Evolutionary conservation across 352 stramenopile species (phyloP).

Genomic region (Globisporangium lucens): DNA sequence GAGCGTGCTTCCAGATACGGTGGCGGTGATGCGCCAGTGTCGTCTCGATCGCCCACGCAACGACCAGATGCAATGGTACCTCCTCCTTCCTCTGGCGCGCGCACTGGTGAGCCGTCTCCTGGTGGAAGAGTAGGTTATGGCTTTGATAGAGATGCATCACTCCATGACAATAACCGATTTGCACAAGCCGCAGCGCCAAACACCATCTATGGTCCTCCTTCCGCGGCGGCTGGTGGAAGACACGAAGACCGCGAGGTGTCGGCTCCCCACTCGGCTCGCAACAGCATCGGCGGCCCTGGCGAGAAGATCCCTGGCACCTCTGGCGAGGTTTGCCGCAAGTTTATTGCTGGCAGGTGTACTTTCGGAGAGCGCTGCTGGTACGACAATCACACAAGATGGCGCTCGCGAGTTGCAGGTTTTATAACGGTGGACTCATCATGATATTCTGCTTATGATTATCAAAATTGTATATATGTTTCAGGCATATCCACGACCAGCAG

Average conservation of each 20-base stretch:
- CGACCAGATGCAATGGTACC: not conserved
- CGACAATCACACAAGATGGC: conserved; percentile 17
- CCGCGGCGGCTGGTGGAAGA: conserved; percentile 1
- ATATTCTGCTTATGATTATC: not conserved
- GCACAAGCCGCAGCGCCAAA: conserved; percentile 1
- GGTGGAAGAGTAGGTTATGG: conserved; percentile 7
- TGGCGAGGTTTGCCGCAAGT: conserved; percentile 76
- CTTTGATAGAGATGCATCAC: conserved; percentile 13
- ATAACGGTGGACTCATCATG: conserved; percentile 3
- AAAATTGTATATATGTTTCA: conserved; percentile 21
- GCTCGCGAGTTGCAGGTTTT: conserved; percentile 8
- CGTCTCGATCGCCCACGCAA: conserved; percentile 12
- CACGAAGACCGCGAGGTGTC: conserved; percentile 10
- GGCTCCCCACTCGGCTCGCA: conserved; percentile 17
- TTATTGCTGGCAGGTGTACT: conserved; percentile 56
- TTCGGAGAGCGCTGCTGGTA: conserved; percentile 86
- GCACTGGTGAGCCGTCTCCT: not conserved
- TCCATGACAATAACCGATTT: conserved; percentile 18
- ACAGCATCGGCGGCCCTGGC: not conserved
- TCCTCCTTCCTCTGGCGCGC: not conserved
- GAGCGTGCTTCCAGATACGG: not conserved
- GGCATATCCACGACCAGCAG: conserved; percentile 57
- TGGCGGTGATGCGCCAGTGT: not conserved
- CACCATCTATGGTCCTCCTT: not conserved
- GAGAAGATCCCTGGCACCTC: conserved; percentile 41